These are phyloP conservation scores for Penicillium cosmopolitanum DNA, from an alignment of 495 filamentous ascomycete species.

Conservation along the genomic window DNA sequence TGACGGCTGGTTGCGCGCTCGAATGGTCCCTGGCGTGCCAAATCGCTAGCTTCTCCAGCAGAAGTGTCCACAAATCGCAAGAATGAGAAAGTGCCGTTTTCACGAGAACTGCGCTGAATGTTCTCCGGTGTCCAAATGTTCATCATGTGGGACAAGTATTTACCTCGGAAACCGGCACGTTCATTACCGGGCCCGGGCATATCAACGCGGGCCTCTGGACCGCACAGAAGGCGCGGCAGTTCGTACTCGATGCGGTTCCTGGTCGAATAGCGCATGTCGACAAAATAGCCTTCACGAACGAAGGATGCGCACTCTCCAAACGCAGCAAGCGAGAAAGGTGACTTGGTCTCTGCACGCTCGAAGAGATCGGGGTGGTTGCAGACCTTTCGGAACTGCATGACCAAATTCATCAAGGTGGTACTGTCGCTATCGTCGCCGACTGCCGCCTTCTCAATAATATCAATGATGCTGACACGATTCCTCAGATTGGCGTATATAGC, in stretches of 20 bases:
- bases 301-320: constrained; percentile 97
- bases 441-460: constrained; percentile 95
- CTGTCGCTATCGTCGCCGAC: constrained; percentile 93
- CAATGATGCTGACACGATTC: constrained; percentile 98
- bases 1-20: constrained; percentile 66
- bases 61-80: constrained; percentile 84
- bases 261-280: constrained; percentile 85
- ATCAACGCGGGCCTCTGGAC: constrained; percentile 74
- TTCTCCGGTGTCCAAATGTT: constrained; percentile 89
- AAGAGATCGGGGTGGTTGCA: constrained; percentile 99
- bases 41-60: constrained; percentile 66
- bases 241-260: constrained; percentile 83
- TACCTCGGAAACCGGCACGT: constrained; percentile 73
- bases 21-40: constrained; percentile 63
- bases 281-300: constrained; percentile 79
- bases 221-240: constrained; percentile 77
- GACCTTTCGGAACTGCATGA: constrained; percentile 99
- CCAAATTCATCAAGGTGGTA: constrained; percentile 96
- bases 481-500: constrained; percentile 88
- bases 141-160: constrained; percentile 75
- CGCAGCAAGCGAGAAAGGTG: constrained; percentile 77
- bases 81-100: constrained; percentile 79
- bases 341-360: constrained; percentile 88
- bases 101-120: constrained; percentile 60
- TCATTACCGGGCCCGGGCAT: constrained; percentile 74